Percentiles rank a stretch among this genome's conserved stretches.
These are phyloP conservation scores for Fimicolochytrium jonesii DNA, from an alignment of 192 early-diverging fungal genomes.

Conservation along the genomic window DNA sequence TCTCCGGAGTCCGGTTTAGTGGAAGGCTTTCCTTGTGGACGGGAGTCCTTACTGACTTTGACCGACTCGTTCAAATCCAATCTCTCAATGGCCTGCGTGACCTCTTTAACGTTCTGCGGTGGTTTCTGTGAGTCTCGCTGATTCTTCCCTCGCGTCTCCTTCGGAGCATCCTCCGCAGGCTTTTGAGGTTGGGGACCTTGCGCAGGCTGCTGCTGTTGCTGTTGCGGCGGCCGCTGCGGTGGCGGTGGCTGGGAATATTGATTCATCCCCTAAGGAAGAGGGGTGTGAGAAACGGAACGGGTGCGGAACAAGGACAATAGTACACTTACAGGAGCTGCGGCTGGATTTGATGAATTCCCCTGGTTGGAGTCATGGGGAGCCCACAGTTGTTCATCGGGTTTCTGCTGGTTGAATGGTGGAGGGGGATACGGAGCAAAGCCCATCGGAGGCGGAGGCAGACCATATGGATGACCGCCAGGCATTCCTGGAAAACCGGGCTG, in stretches of 20 bases:
- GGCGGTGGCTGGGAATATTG: too few relatives aligned
- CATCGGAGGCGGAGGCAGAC: slow-evolving; percentile 5
- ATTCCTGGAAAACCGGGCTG: slow-evolving; percentile 6
- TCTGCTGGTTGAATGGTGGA: background rate
- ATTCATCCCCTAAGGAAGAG: too few relatives aligned
- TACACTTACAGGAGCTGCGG: too few relatives aligned
- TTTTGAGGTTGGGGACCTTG: background rate
- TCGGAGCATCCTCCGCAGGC: too few relatives aligned
- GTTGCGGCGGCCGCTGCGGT: too few relatives aligned
- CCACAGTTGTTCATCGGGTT: too few relatives aligned
- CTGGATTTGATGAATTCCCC: too few relatives aligned
- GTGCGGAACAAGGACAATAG: too few relatives aligned
- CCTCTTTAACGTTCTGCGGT: slow-evolving; percentile 11
- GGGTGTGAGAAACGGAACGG: too few relatives aligned
- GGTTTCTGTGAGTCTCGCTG: background rate
- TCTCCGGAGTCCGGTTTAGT: too few relatives aligned
- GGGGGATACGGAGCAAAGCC: background rate
- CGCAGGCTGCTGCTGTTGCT: background rate
- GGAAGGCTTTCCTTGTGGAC: too few relatives aligned
- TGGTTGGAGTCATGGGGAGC: too few relatives aligned
- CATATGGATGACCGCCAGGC: slow-evolving; percentile 2
- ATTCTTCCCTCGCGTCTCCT: background rate
- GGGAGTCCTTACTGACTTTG: background rate
- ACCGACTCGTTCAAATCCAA: slow-evolving; percentile 8
- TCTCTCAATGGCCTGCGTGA: background rate